These are phyloP conservation scores for Colletotrichum destructivum DNA, from an alignment of 2,329 filamentous ascomycete species.

Conservation along the genomic window DNA sequence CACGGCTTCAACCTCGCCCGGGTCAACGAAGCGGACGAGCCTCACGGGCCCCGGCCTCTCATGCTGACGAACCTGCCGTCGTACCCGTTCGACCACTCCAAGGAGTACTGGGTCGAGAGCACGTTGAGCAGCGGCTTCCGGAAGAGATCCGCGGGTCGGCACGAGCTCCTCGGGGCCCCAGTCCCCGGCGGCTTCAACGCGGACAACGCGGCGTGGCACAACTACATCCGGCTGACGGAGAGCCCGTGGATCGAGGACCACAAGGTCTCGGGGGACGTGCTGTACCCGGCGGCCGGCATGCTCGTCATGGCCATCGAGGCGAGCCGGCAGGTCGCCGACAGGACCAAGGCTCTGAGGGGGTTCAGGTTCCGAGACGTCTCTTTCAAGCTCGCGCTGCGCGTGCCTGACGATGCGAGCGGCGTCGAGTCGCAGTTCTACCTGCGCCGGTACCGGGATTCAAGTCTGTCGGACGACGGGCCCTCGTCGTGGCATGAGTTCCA, in stretches of 20 bases:
- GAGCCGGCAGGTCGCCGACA: constrained; percentile 37
- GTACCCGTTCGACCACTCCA: constrained; percentile 46
- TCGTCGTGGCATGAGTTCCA: constrained; percentile 46
- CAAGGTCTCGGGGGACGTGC: constrained; percentile 59
- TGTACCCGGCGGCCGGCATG: constrained; percentile 56
- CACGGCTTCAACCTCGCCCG: constrained; percentile 22
- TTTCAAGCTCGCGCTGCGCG: constrained; percentile 44
- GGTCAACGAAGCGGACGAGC: constrained; percentile 39
- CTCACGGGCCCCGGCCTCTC: constrained; percentile 28
- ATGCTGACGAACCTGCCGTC: constrained; percentile 43
- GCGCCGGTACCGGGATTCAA: constrained; percentile 40
- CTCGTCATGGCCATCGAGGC: constrained; percentile 50
- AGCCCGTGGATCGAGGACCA: constrained; percentile 65
- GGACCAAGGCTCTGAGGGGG: constrained; percentile 15
- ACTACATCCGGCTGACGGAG: constrained; percentile 48
- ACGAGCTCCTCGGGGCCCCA: constrained; percentile 43
- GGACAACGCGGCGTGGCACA: constrained; percentile 37
- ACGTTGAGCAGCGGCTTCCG: constrained; percentile 35
- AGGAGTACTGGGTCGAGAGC: constrained; percentile 46
- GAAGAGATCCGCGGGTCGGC: constrained; percentile 9
- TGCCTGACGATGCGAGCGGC: constrained; percentile 38
- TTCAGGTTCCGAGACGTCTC: constrained; percentile 46
- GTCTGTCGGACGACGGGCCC: constrained; percentile 22
- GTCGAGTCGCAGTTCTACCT: constrained; percentile 44
- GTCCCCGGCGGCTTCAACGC: constrained; percentile 35